phyloP scores from a whole-genome alignment of 148 eudicot genomes.

The Camellia lanceoleosa region DNA sequence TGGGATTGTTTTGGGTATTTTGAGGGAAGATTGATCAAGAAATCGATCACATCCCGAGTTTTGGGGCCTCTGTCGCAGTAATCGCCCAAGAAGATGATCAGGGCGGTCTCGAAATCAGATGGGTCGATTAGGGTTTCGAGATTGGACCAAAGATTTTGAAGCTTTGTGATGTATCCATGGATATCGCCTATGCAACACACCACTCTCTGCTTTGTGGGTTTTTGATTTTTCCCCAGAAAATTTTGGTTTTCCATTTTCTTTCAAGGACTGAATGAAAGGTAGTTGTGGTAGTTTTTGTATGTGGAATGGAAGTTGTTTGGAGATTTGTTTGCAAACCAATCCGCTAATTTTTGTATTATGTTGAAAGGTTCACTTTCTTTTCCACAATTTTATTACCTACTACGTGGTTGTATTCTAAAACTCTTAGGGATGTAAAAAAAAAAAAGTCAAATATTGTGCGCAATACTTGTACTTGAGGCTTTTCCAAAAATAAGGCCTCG shows the following conservation, averaged over 20 bases:
- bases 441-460: too few species aligned
- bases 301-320: too few species aligned
- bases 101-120: constrained; percentile 49
- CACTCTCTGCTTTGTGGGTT: constrained; percentile 23
- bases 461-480: too few species aligned
- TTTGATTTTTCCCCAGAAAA: not conserved
- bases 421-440: too few species aligned
- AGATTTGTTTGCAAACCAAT: too few species aligned
- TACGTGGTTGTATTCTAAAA: too few species aligned
- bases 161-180: constrained; percentile 72
- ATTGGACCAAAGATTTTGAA: constrained; percentile 67
- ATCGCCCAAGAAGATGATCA: constrained; percentile 79
- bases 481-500: too few species aligned
- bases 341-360: too few species aligned
- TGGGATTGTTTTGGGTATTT: constrained; percentile 70
- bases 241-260: constrained; percentile 16
- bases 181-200: constrained; percentile 80
- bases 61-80: constrained; percentile 90
- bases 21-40: constrained; percentile 54
- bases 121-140: constrained; percentile 50
- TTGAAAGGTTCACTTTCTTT: too few species aligned
- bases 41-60: constrained; percentile 61
- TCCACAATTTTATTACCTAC: too few species aligned
- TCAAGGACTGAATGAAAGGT: not conserved
- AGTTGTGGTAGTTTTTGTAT: too few species aligned